Conservation (phyloP, 163 green algal genomes). For the Scenedesmus sp. region DNA sequence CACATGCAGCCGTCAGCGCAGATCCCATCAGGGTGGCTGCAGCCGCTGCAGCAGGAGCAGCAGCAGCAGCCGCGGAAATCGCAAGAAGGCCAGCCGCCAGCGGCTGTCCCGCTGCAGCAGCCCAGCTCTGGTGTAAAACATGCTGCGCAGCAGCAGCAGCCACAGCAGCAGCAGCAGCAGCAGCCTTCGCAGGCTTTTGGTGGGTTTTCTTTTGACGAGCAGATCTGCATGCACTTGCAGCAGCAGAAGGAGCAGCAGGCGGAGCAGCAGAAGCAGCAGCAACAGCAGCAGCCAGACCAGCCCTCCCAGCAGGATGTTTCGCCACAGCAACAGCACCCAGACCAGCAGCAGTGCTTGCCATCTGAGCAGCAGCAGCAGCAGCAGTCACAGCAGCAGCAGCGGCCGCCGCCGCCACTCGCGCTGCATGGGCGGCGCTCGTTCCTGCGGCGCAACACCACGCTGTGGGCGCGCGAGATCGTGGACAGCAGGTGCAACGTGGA, state of each 20-base stretch:
- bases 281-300: background rate
- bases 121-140: background rate
- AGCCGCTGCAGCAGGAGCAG: background rate
- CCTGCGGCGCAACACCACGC: background rate
- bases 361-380: background rate
- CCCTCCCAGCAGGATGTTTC: background rate
- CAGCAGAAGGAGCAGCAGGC: background rate
- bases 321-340: background rate
- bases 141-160: background rate
- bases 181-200: background rate
- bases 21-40: background rate
- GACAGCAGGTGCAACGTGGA: slow-evolving; percentile 7
- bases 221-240: background rate
- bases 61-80: background rate
- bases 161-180: background rate
- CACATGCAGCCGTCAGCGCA: background rate
- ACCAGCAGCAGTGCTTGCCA: background rate
- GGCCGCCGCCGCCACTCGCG: background rate
- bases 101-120: background rate
- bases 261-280: background rate
- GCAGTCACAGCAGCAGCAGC: background rate
- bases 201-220: background rate
- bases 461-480: background rate
- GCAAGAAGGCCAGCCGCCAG: background rate
- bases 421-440: background rate